Percentiles rank a stretch among this genome's conserved stretches.
phyloP scores from a whole-genome alignment of 352 stramenopile genomes.

The Globisporangium perplexum region DNA sequence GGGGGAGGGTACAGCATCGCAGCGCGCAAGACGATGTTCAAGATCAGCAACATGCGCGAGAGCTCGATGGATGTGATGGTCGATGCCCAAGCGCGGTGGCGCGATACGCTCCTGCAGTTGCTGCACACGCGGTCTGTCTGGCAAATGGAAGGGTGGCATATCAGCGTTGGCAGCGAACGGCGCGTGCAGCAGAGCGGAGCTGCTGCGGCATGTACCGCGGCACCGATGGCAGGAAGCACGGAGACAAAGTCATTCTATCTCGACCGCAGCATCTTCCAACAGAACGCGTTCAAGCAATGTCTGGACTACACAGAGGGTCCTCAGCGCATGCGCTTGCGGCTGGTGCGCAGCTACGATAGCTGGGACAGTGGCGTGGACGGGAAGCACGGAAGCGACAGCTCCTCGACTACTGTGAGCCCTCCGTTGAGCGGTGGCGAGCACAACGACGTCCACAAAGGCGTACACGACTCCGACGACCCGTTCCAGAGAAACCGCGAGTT shows the following conservation, averaged over 20 bases:
- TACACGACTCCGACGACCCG: conserved; percentile 10
- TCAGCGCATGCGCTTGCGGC: conserved; percentile 39
- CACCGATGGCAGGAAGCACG: not conserved
- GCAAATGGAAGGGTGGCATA: conserved; percentile 30
- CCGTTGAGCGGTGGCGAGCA: not conserved
- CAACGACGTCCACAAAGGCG: not conserved
- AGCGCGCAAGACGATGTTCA: conserved; percentile 34
- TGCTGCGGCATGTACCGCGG: not conserved
- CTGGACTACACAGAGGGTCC: conserved; percentile 50
- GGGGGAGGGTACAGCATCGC: conserved; percentile 4
- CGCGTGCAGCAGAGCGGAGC: conserved; percentile 1
- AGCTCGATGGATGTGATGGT: conserved; percentile 31
- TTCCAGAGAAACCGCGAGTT: conserved; percentile 36
- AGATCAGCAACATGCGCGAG: conserved; percentile 29
- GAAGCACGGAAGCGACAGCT: not conserved
- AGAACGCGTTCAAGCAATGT: conserved; percentile 25
- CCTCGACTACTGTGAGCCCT: not conserved
- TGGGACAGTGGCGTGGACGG: not conserved
- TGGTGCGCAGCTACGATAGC: conserved; percentile 32
- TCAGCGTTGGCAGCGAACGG: not conserved
- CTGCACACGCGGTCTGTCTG: conserved; percentile 38
- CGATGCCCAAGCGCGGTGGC: conserved; percentile 29
- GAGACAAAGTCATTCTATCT: conserved; percentile 7
- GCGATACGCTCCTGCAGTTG: conserved; percentile 26
- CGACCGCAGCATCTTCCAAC: conserved; percentile 45